Evolutionary conservation across 768 basidiomycete genomes (phyloP), one percentile per base, ranked within the genome.

Genomic region (Collybiopsis confluens): DNA sequence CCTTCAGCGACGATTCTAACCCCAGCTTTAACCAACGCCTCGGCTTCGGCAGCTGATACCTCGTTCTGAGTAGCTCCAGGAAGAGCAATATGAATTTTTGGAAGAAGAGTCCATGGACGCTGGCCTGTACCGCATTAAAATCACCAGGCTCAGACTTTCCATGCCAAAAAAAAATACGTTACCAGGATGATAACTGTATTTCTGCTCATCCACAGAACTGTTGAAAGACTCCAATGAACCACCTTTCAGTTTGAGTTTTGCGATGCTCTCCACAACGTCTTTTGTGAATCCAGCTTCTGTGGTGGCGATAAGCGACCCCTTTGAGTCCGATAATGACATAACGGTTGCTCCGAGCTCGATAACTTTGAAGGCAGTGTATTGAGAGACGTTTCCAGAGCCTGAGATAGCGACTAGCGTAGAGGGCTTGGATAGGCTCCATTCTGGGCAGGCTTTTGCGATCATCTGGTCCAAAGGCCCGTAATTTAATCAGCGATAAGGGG

Each of bases 21-120:
- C 56, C 88, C 86, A 45, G 86, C 85, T 63, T 79, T 79, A 64
- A 87, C 64, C 61, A 90, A 77, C 1, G 80, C 82, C 68, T 85
- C 71, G 38, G 88, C 88, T 66, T 90, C 88, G 59, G 81, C 82
- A 44, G 71, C 77, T 36, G 77, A 80, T 33, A 86, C 80, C 65
- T 87, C 85, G 66, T 87, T 87, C 67, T 87, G 83, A 23, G 86
- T 86, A 10, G 85, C 85, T 46, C 77, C 80, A 9, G 86, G 86
- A n/a, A 86, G 74, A 26, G 83, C 83, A 62, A 86, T 78, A 71
- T 86, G 82, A 58, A 83, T 74, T 63, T 78, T 73, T 47, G 73
- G 71, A 59, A 88, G 68, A 52, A 86, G 74, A 9, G 79, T 78
- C 85, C 85, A 88, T n/a, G 88, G 83, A 61, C 85, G 72, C 65